phyloP scores from a whole-genome alignment of 1,139 yeast genomes.

The Zygosaccharomyces pseudobailii region DNA sequence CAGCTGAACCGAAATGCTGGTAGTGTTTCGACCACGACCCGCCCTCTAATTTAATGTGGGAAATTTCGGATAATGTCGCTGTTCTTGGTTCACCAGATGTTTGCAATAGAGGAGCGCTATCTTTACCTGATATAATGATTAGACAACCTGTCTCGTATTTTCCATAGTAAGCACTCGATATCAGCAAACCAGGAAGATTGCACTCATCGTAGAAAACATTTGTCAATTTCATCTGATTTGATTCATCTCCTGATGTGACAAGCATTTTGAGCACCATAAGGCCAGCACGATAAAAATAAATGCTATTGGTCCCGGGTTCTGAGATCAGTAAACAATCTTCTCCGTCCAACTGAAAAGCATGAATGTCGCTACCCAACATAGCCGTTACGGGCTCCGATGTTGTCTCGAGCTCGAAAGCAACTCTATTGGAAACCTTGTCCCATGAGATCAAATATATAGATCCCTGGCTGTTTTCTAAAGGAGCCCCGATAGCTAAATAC shows the following conservation, averaged over 20 bases:
- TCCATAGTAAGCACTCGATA: constrained; percentile 41
- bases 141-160: constrained; percentile 43
- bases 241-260: constrained; percentile 14
- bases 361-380: constrained; percentile 35
- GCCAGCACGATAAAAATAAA: constrained; percentile 24
- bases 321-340: constrained; percentile 34
- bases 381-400: constrained; percentile 16
- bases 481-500: constrained; percentile 47
- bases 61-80: constrained; percentile 15
- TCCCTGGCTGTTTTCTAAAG: constrained; percentile 40
- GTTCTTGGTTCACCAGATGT: constrained; percentile 8
- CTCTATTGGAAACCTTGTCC: constrained; percentile 7
- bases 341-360: constrained; percentile 22
- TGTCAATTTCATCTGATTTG: constrained; percentile 15
- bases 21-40: constrained; percentile 23
- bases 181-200: constrained; percentile 39
- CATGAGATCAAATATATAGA: constrained; percentile 41
- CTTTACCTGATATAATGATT: constrained; percentile 36
- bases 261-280: constrained; percentile 23
- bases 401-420: neutral
- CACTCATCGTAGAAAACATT: constrained; percentile 34
- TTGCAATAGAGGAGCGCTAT: constrained; percentile 19
- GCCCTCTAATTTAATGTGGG: constrained; percentile 8
- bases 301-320: constrained; percentile 36
- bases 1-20: constrained; percentile 39